These are phyloP conservation scores for Hyphopichia wangnamkhiaoensis DNA, from an alignment of 1,139 yeast genomes.

Conservation along the genomic window DNA sequence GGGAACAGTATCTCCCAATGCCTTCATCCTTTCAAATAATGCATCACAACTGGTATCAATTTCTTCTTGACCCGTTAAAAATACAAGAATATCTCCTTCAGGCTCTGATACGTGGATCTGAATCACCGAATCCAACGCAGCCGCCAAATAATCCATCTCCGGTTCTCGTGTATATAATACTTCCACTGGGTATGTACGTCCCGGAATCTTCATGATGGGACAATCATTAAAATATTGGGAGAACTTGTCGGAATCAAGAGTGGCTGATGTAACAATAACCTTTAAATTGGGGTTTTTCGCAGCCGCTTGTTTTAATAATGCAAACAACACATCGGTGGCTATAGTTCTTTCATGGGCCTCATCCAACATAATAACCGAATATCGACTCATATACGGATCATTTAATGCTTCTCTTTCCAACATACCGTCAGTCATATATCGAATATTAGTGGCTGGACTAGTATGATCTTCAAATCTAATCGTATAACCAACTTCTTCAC, in stretches of 20 bases:
- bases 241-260: conserved; percentile 82
- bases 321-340: conserved; percentile 90
- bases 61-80: conserved; percentile 89
- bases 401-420: conserved; percentile 76
- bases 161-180: conserved; percentile 76
- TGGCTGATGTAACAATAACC: conserved; percentile 88
- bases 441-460: conserved; percentile 55
- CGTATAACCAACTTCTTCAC: conserved; percentile 68
- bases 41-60: conserved; percentile 89
- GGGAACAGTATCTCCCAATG: conserved; percentile 60
- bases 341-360: conserved; percentile 97
- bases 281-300: conserved; percentile 70
- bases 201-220: conserved; percentile 83
- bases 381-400: conserved; percentile 71
- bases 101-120: conserved; percentile 81
- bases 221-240: conserved; percentile 75
- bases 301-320: conserved; percentile 75
- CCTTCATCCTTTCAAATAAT: conserved; percentile 63
- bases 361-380: conserved; percentile 86
- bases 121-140: conserved; percentile 76
- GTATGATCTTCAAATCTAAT: conserved; percentile 66
- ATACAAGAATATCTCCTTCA: conserved; percentile 80
- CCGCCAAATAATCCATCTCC: conserved; percentile 80
- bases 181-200: conserved; percentile 88
- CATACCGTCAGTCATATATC: conserved; percentile 93